A percentile compares a stretch with the other conserved stretches of the same genome.
These are phyloP conservation scores for Euphorbia schlechtendalii DNA, from an alignment of 441 rosid genomes.

Conservation along the genomic window DNA sequence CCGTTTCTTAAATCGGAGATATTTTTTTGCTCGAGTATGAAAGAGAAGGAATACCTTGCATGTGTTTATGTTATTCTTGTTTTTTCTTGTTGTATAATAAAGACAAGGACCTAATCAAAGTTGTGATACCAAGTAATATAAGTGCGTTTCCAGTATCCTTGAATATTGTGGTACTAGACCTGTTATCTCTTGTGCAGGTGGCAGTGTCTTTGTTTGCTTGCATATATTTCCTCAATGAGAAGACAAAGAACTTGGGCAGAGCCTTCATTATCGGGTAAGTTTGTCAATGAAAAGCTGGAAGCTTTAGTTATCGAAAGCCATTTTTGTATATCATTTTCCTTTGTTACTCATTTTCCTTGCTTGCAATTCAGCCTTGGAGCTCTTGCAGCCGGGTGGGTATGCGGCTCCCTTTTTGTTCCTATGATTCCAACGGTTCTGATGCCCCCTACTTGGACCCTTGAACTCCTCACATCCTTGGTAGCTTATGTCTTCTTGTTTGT, in stretches of 20 bases:
- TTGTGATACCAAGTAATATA: not conserved
- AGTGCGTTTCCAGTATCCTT: not conserved
- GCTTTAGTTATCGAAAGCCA: not conserved
- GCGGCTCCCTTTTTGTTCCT: constrained; percentile 70
- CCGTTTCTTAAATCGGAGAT: constrained; percentile 3
- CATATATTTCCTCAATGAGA: constrained; percentile 84
- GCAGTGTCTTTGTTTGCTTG: constrained; percentile 92
- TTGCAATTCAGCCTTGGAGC: constrained; percentile 55
- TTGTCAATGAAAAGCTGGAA: not conserved
- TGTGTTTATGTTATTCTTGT: not conserved
- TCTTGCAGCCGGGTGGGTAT: constrained; percentile 68
- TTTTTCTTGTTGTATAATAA: not conserved
- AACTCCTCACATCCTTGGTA: constrained; percentile 82
- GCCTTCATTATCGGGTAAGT: constrained; percentile 79
- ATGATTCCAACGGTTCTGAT: constrained; percentile 63
- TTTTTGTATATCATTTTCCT: no score
- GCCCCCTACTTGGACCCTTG: constrained; percentile 89
- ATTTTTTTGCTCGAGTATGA: not conserved
- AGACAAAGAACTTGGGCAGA: constrained; percentile 82
- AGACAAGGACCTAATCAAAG: not conserved
- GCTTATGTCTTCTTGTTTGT: constrained; percentile 70
- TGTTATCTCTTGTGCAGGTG: constrained; percentile 43
- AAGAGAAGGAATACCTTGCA: not conserved
- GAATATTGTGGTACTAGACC: not conserved
- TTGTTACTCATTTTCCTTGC: constrained; percentile 1